phyloP scores from a whole-genome alignment of 371 early-diverging fungal species.

The Umbelopsis sp. region DNA sequence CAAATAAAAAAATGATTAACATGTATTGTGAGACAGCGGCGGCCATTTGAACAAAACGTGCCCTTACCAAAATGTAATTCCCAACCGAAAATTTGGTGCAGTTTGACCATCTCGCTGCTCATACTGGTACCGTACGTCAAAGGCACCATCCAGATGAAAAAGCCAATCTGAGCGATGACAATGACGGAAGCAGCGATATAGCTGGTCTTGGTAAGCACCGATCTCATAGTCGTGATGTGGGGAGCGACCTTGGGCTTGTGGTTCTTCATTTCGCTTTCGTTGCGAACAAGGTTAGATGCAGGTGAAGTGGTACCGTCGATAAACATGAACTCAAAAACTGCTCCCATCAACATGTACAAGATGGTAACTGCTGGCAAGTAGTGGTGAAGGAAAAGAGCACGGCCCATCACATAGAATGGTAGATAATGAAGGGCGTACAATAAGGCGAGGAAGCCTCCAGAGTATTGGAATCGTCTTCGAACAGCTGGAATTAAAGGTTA shows the following conservation, averaged over 20 bases:
- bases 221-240: slow-evolving; percentile 24
- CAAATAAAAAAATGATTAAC: neutral
- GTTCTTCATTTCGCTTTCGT: slow-evolving; percentile 6
- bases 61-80: slow-evolving; percentile 82
- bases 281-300: slow-evolving; percentile 44
- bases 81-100: slow-evolving; percentile 82
- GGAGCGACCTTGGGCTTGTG: neutral
- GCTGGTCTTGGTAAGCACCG: slow-evolving; percentile 20
- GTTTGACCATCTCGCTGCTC: slow-evolving; percentile 57
- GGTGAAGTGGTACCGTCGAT: slow-evolving; percentile 64
- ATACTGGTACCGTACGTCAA: slow-evolving; percentile 69
- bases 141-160: slow-evolving; percentile 67
- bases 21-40: neutral
- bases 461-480: slow-evolving; percentile 61
- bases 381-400: slow-evolving; percentile 97
- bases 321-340: slow-evolving; percentile 70
- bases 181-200: slow-evolving; percentile 51
- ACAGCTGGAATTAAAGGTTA: slow-evolving; percentile 40
- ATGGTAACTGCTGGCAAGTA: slow-evolving; percentile 91
- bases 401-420: slow-evolving; percentile 96
- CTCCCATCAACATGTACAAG: slow-evolving; percentile 76
- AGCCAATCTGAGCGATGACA: slow-evolving; percentile 44
- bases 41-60: neutral
- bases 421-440: slow-evolving; percentile 92
- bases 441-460: slow-evolving; percentile 81